Conservation (phyloP, 805 yeast genomes). For the Priceomyces medius region DNA sequence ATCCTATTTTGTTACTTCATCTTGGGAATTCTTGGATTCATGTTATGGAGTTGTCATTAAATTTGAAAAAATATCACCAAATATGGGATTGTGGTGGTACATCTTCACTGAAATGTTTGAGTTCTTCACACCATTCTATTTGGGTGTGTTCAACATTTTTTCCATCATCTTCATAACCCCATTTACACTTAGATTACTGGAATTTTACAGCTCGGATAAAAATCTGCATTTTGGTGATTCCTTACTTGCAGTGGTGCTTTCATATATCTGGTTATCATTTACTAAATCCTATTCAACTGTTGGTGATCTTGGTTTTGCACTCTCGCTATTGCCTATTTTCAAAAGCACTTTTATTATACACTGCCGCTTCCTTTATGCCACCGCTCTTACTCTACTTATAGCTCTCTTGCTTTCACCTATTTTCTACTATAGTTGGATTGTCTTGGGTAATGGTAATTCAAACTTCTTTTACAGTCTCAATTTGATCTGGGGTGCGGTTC, state of each 20-base stretch:
- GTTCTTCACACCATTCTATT: conserved; percentile 78
- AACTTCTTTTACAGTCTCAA: conserved; percentile 96
- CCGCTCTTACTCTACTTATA: conserved; percentile 47
- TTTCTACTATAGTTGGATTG: conserved; percentile 93
- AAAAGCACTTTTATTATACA: conserved; percentile 46
- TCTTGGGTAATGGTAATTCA: conserved; percentile 90
- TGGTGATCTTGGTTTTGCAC: conserved; percentile 61
- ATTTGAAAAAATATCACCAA: conserved; percentile 77
- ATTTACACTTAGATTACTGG: conserved; percentile 62
- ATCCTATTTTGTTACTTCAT: conserved; percentile 25
- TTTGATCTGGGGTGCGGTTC: conserved; percentile 70
- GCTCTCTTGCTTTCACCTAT: conserved; percentile 75
- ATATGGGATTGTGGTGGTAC: conserved; percentile 98
- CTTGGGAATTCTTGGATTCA: conserved; percentile 25
- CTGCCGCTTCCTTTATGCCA: conserved; percentile 46
- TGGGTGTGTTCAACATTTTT: conserved; percentile 79
- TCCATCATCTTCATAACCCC: conserved; percentile 68
- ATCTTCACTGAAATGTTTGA: conserved; percentile 94
- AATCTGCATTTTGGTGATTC: conserved; percentile 42
- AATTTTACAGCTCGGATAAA: conserved; percentile 12
- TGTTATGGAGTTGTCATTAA: conserved; percentile 56
- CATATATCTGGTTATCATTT: conserved; percentile 48
- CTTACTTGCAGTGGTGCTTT: conserved; percentile 51
- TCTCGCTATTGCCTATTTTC: conserved; percentile 42
- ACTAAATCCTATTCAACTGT: conserved; percentile 85